These are phyloP conservation scores for Colletotrichum sp. DNA, from an alignment of 2,329 filamentous ascomycete genomes.

Conservation along the genomic window DNA sequence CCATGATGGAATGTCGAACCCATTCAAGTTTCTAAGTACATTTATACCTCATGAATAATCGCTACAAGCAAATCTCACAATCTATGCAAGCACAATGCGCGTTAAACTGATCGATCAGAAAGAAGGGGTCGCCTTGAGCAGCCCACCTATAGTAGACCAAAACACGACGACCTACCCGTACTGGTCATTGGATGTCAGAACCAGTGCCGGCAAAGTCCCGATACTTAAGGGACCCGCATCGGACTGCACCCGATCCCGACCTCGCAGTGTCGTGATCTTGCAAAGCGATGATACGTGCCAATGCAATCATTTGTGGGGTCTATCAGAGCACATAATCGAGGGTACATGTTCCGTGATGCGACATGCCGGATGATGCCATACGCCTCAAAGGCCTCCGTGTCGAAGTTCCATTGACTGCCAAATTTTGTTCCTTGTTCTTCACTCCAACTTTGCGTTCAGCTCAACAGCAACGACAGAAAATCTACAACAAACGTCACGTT, in stretches of 20 bases:
- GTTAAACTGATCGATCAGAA: background rate
- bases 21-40: background rate
- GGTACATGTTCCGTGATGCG: background rate
- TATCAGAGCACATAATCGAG: background rate
- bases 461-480: background rate
- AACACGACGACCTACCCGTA: background rate
- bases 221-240: background rate
- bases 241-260: background rate
- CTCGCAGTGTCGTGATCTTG: background rate
- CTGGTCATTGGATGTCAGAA: fast-evolving
- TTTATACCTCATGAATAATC: too few relatives aligned
- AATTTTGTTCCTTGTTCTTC: fast-evolving
- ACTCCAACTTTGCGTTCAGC: fast-evolving
- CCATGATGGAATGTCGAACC: fast-evolving
- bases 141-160: background rate
- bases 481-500: too few relatives aligned
- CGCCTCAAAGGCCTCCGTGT: fast-evolving
- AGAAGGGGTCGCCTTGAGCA: fast-evolving
- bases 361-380: background rate
- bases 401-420: background rate
- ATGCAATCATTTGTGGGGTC: background rate
- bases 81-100: background rate
- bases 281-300: background rate
- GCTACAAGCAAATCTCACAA: too few relatives aligned
- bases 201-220: fast-evolving